Evolutionary conservation across 2,329 filamentous ascomycete species (phyloP).

Genomic region (Ascochyta clinopodiicola): DNA sequence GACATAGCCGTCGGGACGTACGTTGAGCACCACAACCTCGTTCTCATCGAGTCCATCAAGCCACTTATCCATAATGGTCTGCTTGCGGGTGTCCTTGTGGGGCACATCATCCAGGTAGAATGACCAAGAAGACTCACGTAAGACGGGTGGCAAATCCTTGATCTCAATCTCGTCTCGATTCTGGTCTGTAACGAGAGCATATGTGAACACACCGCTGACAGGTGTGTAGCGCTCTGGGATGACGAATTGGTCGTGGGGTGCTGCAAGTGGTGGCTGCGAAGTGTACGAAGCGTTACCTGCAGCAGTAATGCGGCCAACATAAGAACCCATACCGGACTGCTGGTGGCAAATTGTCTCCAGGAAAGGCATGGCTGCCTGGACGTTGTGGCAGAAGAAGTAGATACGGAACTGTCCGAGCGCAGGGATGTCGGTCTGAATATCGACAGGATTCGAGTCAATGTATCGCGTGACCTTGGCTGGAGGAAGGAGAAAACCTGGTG

Average conservation of each 20-base stretch:
- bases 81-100: constrained; percentile 59
- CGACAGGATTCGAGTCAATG: constrained; percentile 78
- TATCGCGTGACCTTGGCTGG: constrained; percentile 76
- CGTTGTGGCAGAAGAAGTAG: constrained; percentile 72
- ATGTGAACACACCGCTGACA: constrained; percentile 73
- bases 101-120: constrained; percentile 73
- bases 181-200: constrained; percentile 67
- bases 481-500: constrained; percentile 58
- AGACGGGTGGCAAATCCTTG: constrained; percentile 65
- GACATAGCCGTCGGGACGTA: constrained; percentile 77
- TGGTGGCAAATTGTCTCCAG: constrained; percentile 65
- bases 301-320: constrained; percentile 66
- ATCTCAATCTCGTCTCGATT: constrained; percentile 70
- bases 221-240: constrained; percentile 72
- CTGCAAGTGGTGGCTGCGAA: constrained; percentile 62
- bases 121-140: constrained; percentile 73
- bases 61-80: constrained; percentile 71
- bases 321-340: constrained; percentile 59
- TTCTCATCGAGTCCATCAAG: constrained; percentile 63
- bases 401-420: constrained; percentile 79
- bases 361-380: constrained; percentile 63
- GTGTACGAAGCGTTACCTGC: constrained; percentile 68
- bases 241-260: constrained; percentile 69
- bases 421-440: constrained; percentile 79
- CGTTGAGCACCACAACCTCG: constrained; percentile 70